Evolutionary conservation across 2,329 filamentous ascomycete genomes (phyloP).

Genomic region (Colletotrichum siamense): DNA sequence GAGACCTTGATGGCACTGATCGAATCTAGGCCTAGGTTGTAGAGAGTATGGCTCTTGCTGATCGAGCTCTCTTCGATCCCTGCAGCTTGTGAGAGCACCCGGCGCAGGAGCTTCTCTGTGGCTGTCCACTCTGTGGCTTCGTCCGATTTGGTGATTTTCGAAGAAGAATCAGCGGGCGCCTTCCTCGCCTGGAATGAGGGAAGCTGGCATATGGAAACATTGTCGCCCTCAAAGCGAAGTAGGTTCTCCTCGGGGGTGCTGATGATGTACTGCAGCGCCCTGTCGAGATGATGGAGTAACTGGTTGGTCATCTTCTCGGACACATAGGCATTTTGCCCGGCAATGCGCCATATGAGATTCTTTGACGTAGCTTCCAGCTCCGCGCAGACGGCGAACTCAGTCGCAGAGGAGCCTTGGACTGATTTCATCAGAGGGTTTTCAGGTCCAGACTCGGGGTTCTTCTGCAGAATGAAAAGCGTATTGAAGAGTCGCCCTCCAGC

Average conservation of each 20-base stretch:
- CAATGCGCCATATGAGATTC: constrained; percentile 72
- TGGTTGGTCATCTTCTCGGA: constrained; percentile 47
- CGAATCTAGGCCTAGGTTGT: constrained; percentile 88
- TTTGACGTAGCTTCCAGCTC: constrained; percentile 73
- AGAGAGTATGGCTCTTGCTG: constrained; percentile 74
- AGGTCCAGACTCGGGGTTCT: constrained; percentile 17
- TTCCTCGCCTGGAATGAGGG: constrained; percentile 39
- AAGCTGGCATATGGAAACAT: constrained; percentile 71
- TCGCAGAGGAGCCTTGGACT: constrained; percentile 65
- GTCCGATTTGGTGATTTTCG: background rate
- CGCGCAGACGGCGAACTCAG: constrained; percentile 83
- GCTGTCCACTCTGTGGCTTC: constrained; percentile 36
- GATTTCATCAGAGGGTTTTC: constrained; percentile 61
- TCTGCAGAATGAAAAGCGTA: constrained; percentile 62
- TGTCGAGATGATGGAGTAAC: constrained; percentile 66
- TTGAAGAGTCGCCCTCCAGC: constrained; percentile 52
- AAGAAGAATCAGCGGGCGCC: background rate
- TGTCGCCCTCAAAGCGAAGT: constrained; percentile 55
- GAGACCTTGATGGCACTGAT: constrained; percentile 89
- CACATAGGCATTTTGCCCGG: constrained; percentile 66
- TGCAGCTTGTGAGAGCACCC: constrained; percentile 63
- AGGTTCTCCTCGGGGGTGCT: constrained; percentile 51
- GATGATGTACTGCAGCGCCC: constrained; percentile 63
- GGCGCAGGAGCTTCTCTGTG: constrained; percentile 44
- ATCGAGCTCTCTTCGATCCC: constrained; percentile 53